A percentile compares a stretch with the other conserved stretches of the same genome.
Conservation (phyloP, 2,329 filamentous ascomycete species). For the Xylaria sp. region DNA sequence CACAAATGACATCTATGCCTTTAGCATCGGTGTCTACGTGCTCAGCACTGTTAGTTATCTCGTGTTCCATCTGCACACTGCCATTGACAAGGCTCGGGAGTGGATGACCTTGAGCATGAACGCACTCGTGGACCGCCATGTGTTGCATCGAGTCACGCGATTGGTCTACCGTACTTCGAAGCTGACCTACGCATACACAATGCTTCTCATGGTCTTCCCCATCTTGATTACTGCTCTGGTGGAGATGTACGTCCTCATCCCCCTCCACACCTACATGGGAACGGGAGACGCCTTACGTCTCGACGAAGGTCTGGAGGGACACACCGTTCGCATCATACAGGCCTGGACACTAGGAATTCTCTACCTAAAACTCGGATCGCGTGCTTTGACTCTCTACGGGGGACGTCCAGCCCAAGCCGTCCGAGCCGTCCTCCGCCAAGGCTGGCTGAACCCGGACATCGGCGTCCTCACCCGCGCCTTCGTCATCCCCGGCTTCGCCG, state of each 20-base stretch:
- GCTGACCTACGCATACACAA: slow-evolving; percentile 68
- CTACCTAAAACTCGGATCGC: slow-evolving; percentile 74
- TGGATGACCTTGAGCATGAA: slow-evolving; percentile 28
- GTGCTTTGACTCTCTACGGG: slow-evolving; percentile 62
- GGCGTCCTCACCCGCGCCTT: slow-evolving; percentile 77
- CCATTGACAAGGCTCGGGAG: slow-evolving; percentile 32
- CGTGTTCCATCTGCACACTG: slow-evolving; percentile 45
- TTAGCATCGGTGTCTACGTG: slow-evolving; percentile 82
- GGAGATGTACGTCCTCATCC: slow-evolving; percentile 84
- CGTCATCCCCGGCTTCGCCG: slow-evolving; percentile 64
- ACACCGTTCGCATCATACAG: slow-evolving; percentile 82
- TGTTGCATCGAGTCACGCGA: slow-evolving; percentile 28
- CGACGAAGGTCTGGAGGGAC: slow-evolving; percentile 36
- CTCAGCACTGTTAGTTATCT: slow-evolving; percentile 65
- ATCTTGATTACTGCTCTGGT: slow-evolving; percentile 72
- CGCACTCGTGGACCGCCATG: slow-evolving; percentile 31
- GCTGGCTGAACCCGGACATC: slow-evolving; percentile 75
- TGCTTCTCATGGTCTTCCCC: slow-evolving; percentile 74
- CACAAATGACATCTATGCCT: slow-evolving; percentile 94
- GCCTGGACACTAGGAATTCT: slow-evolving; percentile 91
- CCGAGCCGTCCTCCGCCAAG: slow-evolving; percentile 64
- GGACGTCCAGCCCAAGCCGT: slow-evolving; percentile 69
- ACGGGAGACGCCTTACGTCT: slow-evolving; percentile 28
- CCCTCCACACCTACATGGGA: slow-evolving; percentile 70
- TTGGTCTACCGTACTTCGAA: slow-evolving; percentile 34